Evolutionary conservation across 1,284 basidiomycete genomes (phyloP).

Genomic region (Megacollybia platyphylla): DNA sequence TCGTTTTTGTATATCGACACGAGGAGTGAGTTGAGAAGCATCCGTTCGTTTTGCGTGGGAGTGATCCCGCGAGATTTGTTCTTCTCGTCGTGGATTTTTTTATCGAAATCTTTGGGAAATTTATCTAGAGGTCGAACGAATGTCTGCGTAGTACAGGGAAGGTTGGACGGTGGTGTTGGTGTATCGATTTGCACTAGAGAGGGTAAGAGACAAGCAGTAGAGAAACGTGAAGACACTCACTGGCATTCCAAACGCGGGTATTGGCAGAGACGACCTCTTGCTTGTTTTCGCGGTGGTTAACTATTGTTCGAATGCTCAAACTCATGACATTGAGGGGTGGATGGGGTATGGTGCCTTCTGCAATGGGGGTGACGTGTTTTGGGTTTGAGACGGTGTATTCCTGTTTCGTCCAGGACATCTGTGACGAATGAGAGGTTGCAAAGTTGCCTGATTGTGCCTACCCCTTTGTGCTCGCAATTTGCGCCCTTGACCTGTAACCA

Average conservation of each 20-base stretch:
- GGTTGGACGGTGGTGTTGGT: conserved; percentile 75
- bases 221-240: conserved; percentile 29
- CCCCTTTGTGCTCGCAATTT: conserved; percentile 63
- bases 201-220: background rate
- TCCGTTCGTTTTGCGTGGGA: conserved; percentile 74
- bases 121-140: conserved; percentile 88
- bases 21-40: conserved; percentile 57
- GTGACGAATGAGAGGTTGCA: conserved; percentile 2
- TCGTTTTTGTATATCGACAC: conserved; percentile 80
- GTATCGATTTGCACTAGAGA: conserved; percentile 75
- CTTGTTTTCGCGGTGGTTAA: conserved; percentile 91
- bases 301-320: conserved; percentile 79
- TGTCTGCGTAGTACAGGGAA: conserved; percentile 77
- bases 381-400: conserved; percentile 82
- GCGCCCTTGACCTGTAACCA: conserved; percentile 85
- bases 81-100: conserved; percentile 27
- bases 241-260: conserved; percentile 79
- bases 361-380: conserved; percentile 79
- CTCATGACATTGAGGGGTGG: conserved; percentile 91
- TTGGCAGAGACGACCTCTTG: conserved; percentile 86
- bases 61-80: conserved; percentile 59
- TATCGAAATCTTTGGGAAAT: conserved; percentile 83
- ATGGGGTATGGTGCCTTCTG: conserved; percentile 64
- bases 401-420: conserved; percentile 94
- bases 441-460: conserved; percentile 21